Percentiles rank a stretch among this genome's conserved stretches.
Conservation (phyloP, 495 filamentous ascomycete genomes). For the Penicillium chermesinum region DNA sequence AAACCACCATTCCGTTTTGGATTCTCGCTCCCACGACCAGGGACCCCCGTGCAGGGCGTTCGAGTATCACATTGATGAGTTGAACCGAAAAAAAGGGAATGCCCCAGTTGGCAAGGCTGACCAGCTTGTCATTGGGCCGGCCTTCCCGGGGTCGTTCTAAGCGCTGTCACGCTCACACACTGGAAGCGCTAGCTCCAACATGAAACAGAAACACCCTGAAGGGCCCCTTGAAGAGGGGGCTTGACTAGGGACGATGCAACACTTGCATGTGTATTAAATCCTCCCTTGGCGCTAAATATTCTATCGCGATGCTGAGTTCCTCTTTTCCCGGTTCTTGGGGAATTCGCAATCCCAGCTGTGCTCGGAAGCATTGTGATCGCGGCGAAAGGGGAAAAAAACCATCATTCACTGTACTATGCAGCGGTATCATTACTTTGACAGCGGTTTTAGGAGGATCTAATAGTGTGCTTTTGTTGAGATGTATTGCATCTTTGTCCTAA, state of each 20-base stretch:
- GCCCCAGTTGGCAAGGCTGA: neutral
- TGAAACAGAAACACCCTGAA: conserved; percentile 5
- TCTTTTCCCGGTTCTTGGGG: neutral
- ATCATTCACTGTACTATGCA: no score
- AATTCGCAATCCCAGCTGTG: neutral
- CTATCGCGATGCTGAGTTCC: neutral
- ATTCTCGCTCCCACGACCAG: neutral
- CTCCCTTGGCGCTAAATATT: neutral
- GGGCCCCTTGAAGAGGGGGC: neutral
- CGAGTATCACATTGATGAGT: conserved; percentile 6
- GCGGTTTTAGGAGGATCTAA: neutral
- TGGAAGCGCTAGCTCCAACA: conserved; percentile 11
- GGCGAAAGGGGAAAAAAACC: no score
- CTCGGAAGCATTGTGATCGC: neutral
- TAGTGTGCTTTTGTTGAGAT: neutral
- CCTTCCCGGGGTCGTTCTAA: neutral
- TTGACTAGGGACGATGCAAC: neutral
- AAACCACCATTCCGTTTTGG: neutral
- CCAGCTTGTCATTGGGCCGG: conserved; percentile 2
- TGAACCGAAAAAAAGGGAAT: conserved; percentile 1
- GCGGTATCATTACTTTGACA: no score
- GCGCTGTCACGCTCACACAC: conserved; percentile 11
- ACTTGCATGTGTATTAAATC: neutral
- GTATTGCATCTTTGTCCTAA: neutral
- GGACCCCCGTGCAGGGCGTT: neutral